phyloP scores from a whole-genome alignment of 2,329 filamentous ascomycete species.

The Alternaria triticina region DNA sequence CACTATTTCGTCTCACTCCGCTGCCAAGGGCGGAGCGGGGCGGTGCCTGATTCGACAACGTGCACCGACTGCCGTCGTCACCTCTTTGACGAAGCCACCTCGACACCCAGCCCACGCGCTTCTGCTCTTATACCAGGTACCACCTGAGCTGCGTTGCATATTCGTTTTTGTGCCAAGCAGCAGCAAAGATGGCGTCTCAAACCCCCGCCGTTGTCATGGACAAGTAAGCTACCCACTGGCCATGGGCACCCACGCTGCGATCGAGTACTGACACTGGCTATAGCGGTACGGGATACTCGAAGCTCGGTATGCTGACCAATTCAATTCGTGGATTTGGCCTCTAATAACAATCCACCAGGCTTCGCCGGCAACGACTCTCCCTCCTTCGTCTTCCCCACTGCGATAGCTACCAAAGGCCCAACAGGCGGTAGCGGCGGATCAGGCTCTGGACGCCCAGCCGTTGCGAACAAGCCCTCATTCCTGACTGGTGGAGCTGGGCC shows the following conservation, averaged over 20 bases:
- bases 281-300: slow-evolving; percentile 99
- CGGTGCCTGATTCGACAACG: slow-evolving; percentile 33
- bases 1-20: slow-evolving; percentile 28
- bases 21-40: slow-evolving; percentile 38
- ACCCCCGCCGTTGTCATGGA: slow-evolving; percentile 99
- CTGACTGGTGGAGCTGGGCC: slow-evolving; percentile 88
- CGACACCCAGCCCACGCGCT: slow-evolving; percentile 30
- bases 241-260: slow-evolving; percentile 34
- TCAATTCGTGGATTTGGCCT: slow-evolving; percentile 2
- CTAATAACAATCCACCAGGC: slow-evolving; percentile 63
- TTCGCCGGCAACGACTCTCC: slow-evolving; percentile 99
- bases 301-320: slow-evolving; percentile 76
- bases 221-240: slow-evolving; percentile 76
- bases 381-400: slow-evolving; percentile 98
- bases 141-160: slow-evolving; percentile 29
- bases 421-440: slow-evolving; percentile 73
- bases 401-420: slow-evolving; percentile 91
- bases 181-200: slow-evolving; percentile 84
- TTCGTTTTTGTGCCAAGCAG: slow-evolving; percentile 21
- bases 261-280: slow-evolving; percentile 48
- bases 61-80: slow-evolving; percentile 37
- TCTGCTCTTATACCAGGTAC: slow-evolving; percentile 21
- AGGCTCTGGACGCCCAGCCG: slow-evolving; percentile 85
- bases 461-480: slow-evolving; percentile 95
- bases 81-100: slow-evolving; percentile 39